A percentile compares a stretch with the other conserved stretches of the same genome.
phyloP scores from a whole-genome alignment of 2,329 filamentous ascomycete species.

The Apiospora saccharicola region DNA sequence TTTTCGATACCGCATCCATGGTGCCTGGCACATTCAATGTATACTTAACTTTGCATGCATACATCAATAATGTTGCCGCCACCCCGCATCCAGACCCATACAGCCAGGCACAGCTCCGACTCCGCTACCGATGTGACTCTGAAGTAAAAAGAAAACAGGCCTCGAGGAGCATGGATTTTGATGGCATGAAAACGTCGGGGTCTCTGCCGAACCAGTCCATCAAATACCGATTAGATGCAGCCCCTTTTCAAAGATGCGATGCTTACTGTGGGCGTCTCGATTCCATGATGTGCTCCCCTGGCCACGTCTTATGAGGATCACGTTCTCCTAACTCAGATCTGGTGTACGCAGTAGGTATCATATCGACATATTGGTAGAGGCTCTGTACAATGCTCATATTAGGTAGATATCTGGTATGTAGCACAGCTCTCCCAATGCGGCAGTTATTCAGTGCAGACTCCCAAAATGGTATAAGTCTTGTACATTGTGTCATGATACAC shows the following conservation, averaged over 20 bases:
- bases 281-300: not conserved
- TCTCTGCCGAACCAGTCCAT: not conserved
- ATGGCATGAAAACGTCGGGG: not conserved
- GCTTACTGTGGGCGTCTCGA: not conserved
- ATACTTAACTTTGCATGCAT: too few species aligned
- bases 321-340: not conserved
- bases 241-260: not conserved
- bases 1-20: not conserved
- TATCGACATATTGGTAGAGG: not conserved
- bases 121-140: not conserved
- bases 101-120: not conserved
- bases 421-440: not conserved
- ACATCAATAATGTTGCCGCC: not conserved
- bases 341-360: not conserved
- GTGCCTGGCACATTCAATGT: not conserved
- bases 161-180: not conserved
- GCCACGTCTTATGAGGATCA: too few species aligned
- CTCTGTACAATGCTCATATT: not conserved
- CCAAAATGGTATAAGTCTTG: not conserved
- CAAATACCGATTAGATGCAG: not conserved
- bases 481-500: not conserved
- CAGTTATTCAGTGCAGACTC: not conserved
- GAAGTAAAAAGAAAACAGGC: not conserved
- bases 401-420: not conserved
- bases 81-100: constrained; percentile 15